Base-by-base conservation (phyloP, 192 early-diverging fungal species). In the Entomortierella chlamydospora region DNA sequence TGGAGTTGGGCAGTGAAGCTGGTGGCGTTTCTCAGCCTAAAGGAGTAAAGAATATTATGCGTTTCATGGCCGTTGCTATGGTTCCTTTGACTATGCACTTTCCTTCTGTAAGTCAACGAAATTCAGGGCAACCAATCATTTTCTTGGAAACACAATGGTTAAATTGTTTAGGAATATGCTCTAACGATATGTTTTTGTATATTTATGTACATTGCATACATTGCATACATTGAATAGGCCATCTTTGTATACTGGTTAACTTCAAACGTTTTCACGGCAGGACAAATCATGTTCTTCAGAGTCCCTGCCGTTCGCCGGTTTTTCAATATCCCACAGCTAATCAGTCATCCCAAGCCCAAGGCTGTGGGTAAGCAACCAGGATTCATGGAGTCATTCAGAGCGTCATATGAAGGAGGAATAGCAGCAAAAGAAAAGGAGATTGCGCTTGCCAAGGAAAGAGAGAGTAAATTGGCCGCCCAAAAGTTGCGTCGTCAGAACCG, bases 221-320 rank as follows among this genome's bases (percentile, higher is more conserved):
- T n/a, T n/a, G n/a, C n/a, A n/a, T n/a, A n/a, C n/a, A n/a, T n/a
- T n/a, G n/a, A 11, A 28, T 85, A 93, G 92, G 89, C 82, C 37
- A 83, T 96, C 41, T 94, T 97, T 81, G 81, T 95, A 56, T 96
- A 96, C 83, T 95, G 93, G 94, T 80, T 94, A 57, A 88, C 90
- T 52, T 91, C 90, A 68, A 95, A 94, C 82, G 26, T 88, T 11
- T 87, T 90, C 58, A 92, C 93, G 10, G 76, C 93, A 22, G 61
- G 83, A 33, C 96, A 97, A 86, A 85, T 90, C 45, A 52, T 90
- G 30, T 68, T 88, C 37, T 83, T 97, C 37, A 88, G 87, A 82
- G 68, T 81, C 37, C 83, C 84, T n/a, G 12, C 67, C 25, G 84
- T 95, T 29, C 90, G 91, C 53, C 58, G 54, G 0, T 42, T 78